Percentiles rank a stretch among this genome's conserved stretches.
phyloP scores from a whole-genome alignment of 1,139 yeast genomes.

The Protomyces inundatus region DNA sequence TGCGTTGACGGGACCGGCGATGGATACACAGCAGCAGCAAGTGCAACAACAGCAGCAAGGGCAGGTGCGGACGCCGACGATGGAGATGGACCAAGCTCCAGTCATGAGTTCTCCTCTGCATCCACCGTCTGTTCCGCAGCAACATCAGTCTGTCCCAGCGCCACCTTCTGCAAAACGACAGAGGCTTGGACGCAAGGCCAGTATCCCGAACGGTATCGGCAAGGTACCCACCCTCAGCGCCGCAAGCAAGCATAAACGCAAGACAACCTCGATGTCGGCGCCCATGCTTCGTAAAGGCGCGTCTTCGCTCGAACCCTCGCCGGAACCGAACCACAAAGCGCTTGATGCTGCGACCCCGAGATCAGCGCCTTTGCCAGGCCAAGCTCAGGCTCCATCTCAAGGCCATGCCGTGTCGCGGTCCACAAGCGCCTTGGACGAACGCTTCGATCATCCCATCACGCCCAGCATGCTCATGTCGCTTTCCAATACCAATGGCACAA shows the following conservation, averaged over 20 bases:
- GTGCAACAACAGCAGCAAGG: not conserved
- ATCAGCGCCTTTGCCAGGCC: not conserved
- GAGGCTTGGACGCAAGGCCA: not conserved
- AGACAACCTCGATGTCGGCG: not conserved
- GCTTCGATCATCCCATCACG: constrained; percentile 18
- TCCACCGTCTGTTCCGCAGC: not conserved
- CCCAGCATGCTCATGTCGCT: constrained; percentile 23
- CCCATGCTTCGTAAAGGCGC: not conserved
- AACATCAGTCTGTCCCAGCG: not conserved
- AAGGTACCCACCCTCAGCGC: not conserved
- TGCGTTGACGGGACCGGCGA: constrained; percentile 18
- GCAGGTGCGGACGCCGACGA: not conserved
- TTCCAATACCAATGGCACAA: not conserved
- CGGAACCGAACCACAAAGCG: not conserved
- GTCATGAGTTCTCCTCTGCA: not conserved
- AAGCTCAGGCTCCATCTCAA: not conserved
- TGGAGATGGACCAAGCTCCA: not conserved
- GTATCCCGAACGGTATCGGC: not conserved
- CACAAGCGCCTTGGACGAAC: not conserved
- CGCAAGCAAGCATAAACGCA: not conserved
- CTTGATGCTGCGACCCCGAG: not conserved
- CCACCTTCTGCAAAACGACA: not conserved
- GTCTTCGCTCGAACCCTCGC: constrained; percentile 5
- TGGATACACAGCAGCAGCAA: not conserved
- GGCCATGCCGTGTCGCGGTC: not conserved